phyloP scores from a whole-genome alignment of 306 rosid genomes.

The Sechiopsis laciniata region DNA sequence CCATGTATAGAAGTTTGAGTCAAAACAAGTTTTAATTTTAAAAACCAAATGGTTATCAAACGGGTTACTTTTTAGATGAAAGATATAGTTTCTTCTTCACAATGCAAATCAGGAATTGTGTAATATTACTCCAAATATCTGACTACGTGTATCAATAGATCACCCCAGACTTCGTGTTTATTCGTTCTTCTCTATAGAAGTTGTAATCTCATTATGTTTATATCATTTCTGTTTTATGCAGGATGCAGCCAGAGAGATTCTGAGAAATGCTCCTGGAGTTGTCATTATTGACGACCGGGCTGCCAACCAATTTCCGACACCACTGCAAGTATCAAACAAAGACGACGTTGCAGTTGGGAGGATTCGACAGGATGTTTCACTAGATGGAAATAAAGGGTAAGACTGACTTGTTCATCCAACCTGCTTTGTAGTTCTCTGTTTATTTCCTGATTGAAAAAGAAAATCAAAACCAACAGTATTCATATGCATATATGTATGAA shows the following conservation, averaged over 20 bases:
- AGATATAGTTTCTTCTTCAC: too few relatives aligned
- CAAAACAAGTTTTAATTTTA: too few relatives aligned
- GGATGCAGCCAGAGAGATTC: conserved; percentile 73
- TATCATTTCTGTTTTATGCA: conserved; percentile 26
- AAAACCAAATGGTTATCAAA: too few relatives aligned
- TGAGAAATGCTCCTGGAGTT: conserved; percentile 76
- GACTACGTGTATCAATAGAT: neutral
- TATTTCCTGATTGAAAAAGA: neutral
- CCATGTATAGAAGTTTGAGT: too few relatives aligned
- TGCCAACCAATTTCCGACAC: conserved; percentile 83
- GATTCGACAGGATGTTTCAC: conserved; percentile 83
- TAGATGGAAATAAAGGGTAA: conserved; percentile 77
- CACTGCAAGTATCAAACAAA: conserved; percentile 85
- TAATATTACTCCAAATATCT: neutral
- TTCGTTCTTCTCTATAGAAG: neutral
- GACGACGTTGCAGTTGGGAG: conserved; percentile 92
- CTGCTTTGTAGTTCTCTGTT: conserved; percentile 4
- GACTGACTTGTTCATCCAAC: neutral
- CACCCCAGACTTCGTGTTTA: neutral
- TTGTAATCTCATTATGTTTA: neutral
- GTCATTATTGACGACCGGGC: conserved; percentile 79
- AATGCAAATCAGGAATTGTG: neutral
- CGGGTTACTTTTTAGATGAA: neutral
- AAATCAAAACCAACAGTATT: neutral
- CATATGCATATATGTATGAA: conserved; percentile 21